Base-by-base conservation (phyloP, 108 stramenopile genomes). In the Skeletonema marinoi region DNA sequence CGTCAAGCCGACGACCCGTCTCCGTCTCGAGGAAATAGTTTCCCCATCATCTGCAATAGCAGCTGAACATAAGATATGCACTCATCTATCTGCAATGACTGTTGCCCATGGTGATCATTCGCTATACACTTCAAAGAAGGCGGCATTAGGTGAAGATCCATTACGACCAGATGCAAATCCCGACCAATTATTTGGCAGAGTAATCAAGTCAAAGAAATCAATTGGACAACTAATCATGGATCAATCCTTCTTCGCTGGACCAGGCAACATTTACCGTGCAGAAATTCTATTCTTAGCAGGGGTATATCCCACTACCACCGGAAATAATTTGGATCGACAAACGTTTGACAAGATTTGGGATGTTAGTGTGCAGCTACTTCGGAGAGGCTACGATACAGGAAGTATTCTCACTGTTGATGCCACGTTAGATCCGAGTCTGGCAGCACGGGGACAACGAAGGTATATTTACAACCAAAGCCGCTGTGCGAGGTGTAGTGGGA, bases 251-350 rank as follows among this genome's bases (percentile, higher is more conserved):
- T 89, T 93, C 67, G 51, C 84, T 8, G 92, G 92, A 21, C 87
- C 89, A 1, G 92, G 92, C 10, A 93, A 93, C 70, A 93, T 93
- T 50, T 90, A 90, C 65, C 85, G 92, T 33, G 89, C 89, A 11
- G 92, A 90, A 58, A 88, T 93, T n/a, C 84, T 90, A 13, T 93
- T 89, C 81, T 75, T 87, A 44, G 89, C 89, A 3, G 87, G 88
- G 6, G 71, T 93, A 7, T 87, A 93, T 70, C 92, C 92, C 6
- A 83, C 87, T 31, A 73, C 48, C 7, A 66, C 42, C 3, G 92
- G 88, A 4, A 60, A 31, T 29, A 41, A 54, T 12, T 39, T 93
- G 35, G 66, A 86, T 33, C 70, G 84, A 11, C 39, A 32, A 12
- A 68, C 87, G 29, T 92, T 89, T 68, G 84, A 89, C n/a, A 51